A percentile compares a stretch with the other conserved stretches of the same genome.
phyloP scores from a whole-genome alignment of 2,329 filamentous ascomycete genomes.

The Chaetomium sp. region DNA sequence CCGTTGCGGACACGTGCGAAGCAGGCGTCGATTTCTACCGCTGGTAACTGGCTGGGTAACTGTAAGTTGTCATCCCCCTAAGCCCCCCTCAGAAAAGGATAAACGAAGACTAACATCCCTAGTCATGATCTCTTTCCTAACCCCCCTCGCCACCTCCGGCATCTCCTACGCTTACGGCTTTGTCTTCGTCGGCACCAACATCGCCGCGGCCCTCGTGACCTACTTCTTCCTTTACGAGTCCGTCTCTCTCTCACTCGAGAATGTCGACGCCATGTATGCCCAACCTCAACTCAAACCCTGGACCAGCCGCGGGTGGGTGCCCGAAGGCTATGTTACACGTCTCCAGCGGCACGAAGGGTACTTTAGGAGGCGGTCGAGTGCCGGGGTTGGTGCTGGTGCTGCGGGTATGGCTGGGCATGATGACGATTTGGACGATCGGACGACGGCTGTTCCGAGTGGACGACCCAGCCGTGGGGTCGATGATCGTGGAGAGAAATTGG shows the following conservation, averaged over 20 bases:
- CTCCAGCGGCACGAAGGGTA: constrained; percentile 17
- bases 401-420: neutral
- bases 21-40: constrained; percentile 48
- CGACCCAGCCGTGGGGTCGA: constrained; percentile 3
- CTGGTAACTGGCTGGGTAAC: constrained; percentile 53
- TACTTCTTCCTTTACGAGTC: constrained; percentile 61
- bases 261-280: constrained; percentile 61
- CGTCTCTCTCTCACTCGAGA: constrained; percentile 51
- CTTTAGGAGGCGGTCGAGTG: neutral
- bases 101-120: constrained; percentile 1
- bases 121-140: constrained; percentile 52
- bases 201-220: constrained; percentile 50
- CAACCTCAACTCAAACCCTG: constrained; percentile 47
- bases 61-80: constrained; percentile 31
- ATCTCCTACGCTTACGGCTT: constrained; percentile 60
- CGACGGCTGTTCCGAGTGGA: constrained; percentile 15
- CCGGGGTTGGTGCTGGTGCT: neutral
- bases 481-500: neutral
- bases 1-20: constrained; percentile 49
- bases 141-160: constrained; percentile 56
- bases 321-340: constrained; percentile 21
- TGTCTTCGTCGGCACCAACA: constrained; percentile 57
- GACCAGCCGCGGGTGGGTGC: constrained; percentile 44
- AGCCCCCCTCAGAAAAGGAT: neutral
- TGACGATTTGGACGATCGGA: constrained; percentile 16